Conservation (phyloP, 495 filamentous ascomycete genomes). For the Chaetomium cochliodes region DNA sequence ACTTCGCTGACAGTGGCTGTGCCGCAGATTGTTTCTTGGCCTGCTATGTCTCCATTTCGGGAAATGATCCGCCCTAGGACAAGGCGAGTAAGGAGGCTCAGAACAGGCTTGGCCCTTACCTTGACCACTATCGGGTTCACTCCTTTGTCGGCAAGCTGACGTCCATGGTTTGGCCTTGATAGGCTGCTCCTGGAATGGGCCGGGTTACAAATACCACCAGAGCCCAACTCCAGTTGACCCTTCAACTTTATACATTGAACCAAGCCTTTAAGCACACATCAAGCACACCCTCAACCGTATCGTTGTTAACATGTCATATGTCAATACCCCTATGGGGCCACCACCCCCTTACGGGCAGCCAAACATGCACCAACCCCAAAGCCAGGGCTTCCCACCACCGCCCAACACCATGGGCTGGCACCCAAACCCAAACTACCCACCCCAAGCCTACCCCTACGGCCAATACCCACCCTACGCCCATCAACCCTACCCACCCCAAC, state of each 20-base stretch:
- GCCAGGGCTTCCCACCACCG: not conserved
- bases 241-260: not conserved
- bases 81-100: not conserved
- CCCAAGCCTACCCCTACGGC: not conserved
- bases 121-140: not conserved
- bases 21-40: constrained; percentile 9
- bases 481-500: not conserved
- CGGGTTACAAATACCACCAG: constrained; percentile 1
- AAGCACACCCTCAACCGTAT: too few species aligned
- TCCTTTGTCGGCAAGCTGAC: not conserved
- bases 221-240: not conserved
- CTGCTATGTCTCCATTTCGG: constrained; percentile 7
- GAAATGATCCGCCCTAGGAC: not conserved
- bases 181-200: not conserved
- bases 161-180: not conserved
- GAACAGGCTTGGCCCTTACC: not conserved
- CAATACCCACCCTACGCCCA: not conserved
- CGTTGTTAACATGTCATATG: not conserved
- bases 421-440: not conserved
- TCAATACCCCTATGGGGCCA: not conserved
- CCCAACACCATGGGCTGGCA: not conserved
- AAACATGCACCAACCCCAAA: not conserved
- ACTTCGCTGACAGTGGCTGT: not conserved
- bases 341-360: constrained; percentile 7
- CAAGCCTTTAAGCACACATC: too few species aligned